phyloP scores from a whole-genome alignment of 1,284 basidiomycete species.

The Sporisorium graminicola region DNA sequence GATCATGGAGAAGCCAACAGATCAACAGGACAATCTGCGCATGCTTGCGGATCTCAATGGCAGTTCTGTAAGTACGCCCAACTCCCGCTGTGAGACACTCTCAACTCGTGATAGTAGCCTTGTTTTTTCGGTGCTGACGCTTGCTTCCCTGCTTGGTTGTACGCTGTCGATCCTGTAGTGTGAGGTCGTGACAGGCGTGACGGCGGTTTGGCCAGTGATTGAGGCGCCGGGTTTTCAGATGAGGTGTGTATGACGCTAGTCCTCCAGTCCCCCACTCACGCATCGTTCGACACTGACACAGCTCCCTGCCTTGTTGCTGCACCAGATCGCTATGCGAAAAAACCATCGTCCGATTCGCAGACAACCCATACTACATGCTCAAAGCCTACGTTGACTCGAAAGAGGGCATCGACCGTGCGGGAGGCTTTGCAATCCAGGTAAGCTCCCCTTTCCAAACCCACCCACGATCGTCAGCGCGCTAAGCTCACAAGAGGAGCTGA shows the following conservation, averaged over 20 bases:
- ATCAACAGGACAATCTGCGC: constrained; percentile 84
- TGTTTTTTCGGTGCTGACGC: not conserved
- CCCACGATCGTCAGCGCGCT: too few relatives aligned
- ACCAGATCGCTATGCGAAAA: constrained; percentile 60
- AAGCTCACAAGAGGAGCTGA: not conserved
- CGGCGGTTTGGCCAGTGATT: constrained; percentile 82
- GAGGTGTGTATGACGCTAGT: constrained; percentile 73
- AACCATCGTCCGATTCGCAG: constrained; percentile 68
- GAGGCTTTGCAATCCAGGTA: constrained; percentile 95
- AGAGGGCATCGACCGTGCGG: constrained; percentile 90
- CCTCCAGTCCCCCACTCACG: not conserved
- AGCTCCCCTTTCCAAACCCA: constrained; percentile 15
- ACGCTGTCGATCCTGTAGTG: constrained; percentile 35
- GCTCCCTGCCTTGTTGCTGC: not conserved
- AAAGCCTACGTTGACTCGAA: constrained; percentile 87
- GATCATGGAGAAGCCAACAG: constrained; percentile 87
- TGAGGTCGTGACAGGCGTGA: constrained; percentile 66
- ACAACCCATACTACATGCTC: constrained; percentile 73
- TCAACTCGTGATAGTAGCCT: too few relatives aligned
- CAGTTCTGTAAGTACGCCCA: constrained; percentile 24
- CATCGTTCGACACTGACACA: not conserved
- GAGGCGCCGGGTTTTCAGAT: constrained; percentile 87
- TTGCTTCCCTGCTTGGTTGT: not conserved
- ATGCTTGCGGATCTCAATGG: constrained; percentile 87
- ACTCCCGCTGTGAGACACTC: too few relatives aligned